Percentiles rank a stretch among this genome's conserved stretches.
Conservation (phyloP, 1,284 basidiomycete species). For the Ganoderma resinaceum region DNA sequence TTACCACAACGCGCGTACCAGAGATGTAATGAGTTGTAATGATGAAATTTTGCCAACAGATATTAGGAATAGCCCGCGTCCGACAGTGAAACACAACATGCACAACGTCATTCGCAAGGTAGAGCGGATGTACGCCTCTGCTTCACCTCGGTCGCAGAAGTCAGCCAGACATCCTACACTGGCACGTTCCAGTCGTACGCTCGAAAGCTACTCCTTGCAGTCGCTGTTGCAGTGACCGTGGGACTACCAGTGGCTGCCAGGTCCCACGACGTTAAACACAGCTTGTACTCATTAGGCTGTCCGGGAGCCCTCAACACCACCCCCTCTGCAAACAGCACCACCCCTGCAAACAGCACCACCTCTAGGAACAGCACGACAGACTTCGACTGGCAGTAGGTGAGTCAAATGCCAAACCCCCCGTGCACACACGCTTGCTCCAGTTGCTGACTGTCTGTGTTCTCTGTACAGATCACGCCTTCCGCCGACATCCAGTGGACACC, state of each 20-base stretch:
- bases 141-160: neutral
- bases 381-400: neutral
- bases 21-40: neutral
- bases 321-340: neutral
- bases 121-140: neutral
- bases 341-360: too few relatives aligned
- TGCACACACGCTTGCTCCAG: neutral
- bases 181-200: neutral
- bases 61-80: neutral
- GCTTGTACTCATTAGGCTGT: neutral
- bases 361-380: neutral
- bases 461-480: conserved; percentile 24
- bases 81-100: neutral
- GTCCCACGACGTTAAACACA: neutral
- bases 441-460: neutral
- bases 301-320: neutral
- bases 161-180: neutral
- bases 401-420: neutral
- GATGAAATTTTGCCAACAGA: neutral
- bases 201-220: neutral
- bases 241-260: too few relatives aligned
- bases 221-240: neutral
- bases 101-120: neutral
- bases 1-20: neutral
- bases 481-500: conserved; percentile 32